Base-by-base conservation (phyloP, 768 basidiomycete genomes). In the Kwoniella sp. region DNA sequence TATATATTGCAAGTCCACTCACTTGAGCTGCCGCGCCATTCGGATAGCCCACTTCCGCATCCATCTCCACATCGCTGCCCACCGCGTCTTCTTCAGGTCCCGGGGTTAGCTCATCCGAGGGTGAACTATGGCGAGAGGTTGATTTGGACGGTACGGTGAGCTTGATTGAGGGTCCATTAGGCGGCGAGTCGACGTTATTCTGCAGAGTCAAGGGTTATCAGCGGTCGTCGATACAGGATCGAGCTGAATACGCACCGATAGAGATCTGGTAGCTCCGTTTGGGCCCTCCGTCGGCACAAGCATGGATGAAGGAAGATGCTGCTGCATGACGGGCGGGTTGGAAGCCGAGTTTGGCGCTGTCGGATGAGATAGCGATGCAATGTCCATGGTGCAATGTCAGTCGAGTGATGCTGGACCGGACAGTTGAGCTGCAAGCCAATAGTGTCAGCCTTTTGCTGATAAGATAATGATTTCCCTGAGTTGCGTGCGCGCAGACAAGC, bases 51-150 rank as follows among this genome's bases (percentile, higher is more conserved):
- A 31, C 36, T 27, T 50, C 48, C 48, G 41, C 41, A 23, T 52
- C 43, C n/a, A 52, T 29, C 5, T 52, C 50, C 17, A 33, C 50
- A 20, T 54, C 52, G 22, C 31, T 33, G 7, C 53, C 57, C 26
- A 43, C 33, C 7, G 22, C 52, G 10, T 61, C 57, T 6, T 48
- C 55, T 19, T 60, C 55, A 7, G 61, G 59, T n/a, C 57, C 65
- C 0, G 61, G 63, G 3, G 63, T 65, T 8, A 65, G 52, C 6
- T 62, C 60, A 28, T 59, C 65, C 3, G 58, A 50, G n/a, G 53
- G 52, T 11, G 56, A 48, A n/a, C 32, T 20, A n/a, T 27, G 23
- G 22, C 40, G 25, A 10, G 41, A 43, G 23, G 45, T 44, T n/a
- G 63, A n/a, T 22, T 22, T 28, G 3, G 47, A 28, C 4, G 61